Percentiles rank a stretch among this genome's conserved stretches.
phyloP scores from a whole-genome alignment of 768 basidiomycete genomes.

The Heimioporus sp. region DNA sequence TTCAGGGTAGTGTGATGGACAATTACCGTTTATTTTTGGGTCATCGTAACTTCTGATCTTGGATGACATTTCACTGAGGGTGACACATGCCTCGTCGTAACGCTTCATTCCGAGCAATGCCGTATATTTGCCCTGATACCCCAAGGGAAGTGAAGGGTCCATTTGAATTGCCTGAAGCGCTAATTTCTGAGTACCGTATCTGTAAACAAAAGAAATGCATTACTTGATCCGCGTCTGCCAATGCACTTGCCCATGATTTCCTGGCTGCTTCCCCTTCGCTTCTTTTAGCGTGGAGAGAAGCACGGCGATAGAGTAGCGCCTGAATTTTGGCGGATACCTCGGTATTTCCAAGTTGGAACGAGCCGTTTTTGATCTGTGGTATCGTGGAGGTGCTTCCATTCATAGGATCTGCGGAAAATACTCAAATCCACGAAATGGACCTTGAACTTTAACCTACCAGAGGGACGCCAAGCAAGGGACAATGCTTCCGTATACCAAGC shows the following conservation, averaged over 20 bases:
- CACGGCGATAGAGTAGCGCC: background rate
- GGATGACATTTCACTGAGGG: background rate
- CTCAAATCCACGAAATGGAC: background rate
- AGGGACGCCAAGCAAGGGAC: background rate
- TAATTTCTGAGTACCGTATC: background rate
- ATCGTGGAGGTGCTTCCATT: background rate
- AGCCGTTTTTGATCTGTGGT: background rate
- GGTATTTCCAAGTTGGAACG: background rate
- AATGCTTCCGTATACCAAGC: constrained; percentile 13
- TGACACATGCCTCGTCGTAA: background rate
- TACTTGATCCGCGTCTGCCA: constrained; percentile 7
- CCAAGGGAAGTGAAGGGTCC: background rate
- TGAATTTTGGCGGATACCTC: background rate
- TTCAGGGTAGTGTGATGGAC: background rate
- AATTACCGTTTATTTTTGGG: background rate
- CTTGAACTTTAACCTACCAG: background rate
- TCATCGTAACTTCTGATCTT: background rate
- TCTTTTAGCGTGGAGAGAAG: constrained; percentile 8
- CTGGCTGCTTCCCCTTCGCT: background rate
- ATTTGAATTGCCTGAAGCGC: constrained; percentile 1
- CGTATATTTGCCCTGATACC: constrained; percentile 2
- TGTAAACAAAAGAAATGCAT: background rate
- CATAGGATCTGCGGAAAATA: background rate
- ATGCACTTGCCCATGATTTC: background rate
- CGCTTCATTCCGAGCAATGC: background rate